Base-by-base conservation (phyloP, 2,329 filamentous ascomycete genomes). In the Lecanicillium sp. region DNA sequence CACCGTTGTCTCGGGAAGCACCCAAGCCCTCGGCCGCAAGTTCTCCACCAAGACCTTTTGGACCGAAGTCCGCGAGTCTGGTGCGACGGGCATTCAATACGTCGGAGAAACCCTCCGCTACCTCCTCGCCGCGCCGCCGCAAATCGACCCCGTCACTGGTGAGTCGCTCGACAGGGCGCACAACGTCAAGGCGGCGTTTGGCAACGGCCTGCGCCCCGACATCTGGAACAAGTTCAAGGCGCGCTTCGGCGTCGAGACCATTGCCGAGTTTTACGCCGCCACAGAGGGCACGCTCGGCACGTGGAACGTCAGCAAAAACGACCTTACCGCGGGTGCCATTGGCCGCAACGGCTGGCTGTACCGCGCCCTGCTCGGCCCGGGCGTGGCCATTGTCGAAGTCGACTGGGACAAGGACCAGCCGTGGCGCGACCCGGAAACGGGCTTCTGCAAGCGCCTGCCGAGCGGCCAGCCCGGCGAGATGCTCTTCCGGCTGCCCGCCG, bases 61-160 rank as follows among this genome's bases (percentile, higher is more conserved):
- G 82, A 66, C 75, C 13, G 84, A 90, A 39, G 81, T 82, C 13
- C 74, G 83, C n/a, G 71, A 73, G 32, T 75, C 74, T 35, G 65
- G 81, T 8, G 82, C 87, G 15, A 92, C 84, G 2, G 71, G 80
- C 4, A 81, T 94, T 44, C 87, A 94, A 56, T 94, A 94, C 55
- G 87, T 94, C 12, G 87, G 87, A 37, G 87, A 94, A 59, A 90
- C 86, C 1, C 82, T 87, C 46, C 81, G 87, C 5, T 94, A 94
- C 57, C 72, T 94, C 4, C 70, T 94, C 10, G 72, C 83, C 0
- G 77, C 79, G 0, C 74, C 82, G 3, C 68, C 76, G 0, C 70
- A 81, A 40, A 58, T 68, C 18, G 79, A 87, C 48, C 69, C 79
- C 0, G 56, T 55, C 6, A 86, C 80, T 0, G 80, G 81, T 15